Evolutionary conservation across 768 basidiomycete genomes (phyloP).

Genomic region (Phylloporus rhodoxanthus): DNA sequence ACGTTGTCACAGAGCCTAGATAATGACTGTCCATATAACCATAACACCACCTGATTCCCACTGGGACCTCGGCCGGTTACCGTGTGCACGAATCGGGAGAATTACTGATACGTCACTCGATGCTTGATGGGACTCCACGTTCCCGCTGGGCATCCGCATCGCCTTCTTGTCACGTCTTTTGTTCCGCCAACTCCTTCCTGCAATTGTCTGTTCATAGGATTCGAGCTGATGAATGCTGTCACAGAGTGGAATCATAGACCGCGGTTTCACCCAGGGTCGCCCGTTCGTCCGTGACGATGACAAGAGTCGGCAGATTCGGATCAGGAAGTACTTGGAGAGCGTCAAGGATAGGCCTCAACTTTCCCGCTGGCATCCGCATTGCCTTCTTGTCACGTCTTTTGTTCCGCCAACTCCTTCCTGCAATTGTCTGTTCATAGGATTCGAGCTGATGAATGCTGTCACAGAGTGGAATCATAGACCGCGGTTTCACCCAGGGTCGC

Average conservation of each 20-base stretch:
- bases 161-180: neutral
- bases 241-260: neutral
- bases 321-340: too few species aligned
- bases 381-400: neutral
- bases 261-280: neutral
- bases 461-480: neutral
- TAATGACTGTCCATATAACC: neutral
- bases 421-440: too few species aligned
- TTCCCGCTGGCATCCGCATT: neutral
- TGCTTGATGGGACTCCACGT: neutral
- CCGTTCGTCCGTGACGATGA: too few species aligned
- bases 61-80: neutral
- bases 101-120: neutral
- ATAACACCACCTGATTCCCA: too few species aligned
- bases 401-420: neutral
- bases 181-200: neutral
- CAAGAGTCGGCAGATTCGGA: too few species aligned
- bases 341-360: too few species aligned
- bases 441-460: neutral
- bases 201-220: too few species aligned
- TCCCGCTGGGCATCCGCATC: neutral
- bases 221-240: neutral
- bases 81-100: neutral
- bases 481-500: neutral
- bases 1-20: constrained; percentile 1